Evolutionary conservation across 352 stramenopile species (phyloP).

Genomic region (Globisporangium middletonii): DNA sequence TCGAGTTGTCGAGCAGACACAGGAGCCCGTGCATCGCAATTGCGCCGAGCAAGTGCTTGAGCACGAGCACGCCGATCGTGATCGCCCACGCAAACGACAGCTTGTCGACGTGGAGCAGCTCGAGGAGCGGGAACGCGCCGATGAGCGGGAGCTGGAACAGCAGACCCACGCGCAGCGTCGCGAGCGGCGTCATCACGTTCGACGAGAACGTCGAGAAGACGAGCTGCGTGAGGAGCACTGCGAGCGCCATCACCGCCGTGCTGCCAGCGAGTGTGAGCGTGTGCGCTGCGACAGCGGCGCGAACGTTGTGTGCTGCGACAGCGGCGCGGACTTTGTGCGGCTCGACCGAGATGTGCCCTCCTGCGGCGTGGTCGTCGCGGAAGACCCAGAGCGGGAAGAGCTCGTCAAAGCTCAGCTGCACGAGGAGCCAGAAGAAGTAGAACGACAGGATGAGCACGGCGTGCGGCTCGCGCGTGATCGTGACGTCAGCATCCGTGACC

Average conservation of each 20-base stretch:
- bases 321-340: slow-evolving; percentile 27
- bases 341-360: slow-evolving; percentile 5
- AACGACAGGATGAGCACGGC: slow-evolving; percentile 61
- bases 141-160: slow-evolving; percentile 74
- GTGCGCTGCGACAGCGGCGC: slow-evolving; percentile 40
- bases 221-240: slow-evolving; percentile 48
- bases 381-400: slow-evolving; percentile 80
- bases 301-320: slow-evolving; percentile 18
- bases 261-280: slow-evolving; percentile 53
- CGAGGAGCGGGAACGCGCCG: slow-evolving; percentile 60
- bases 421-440: slow-evolving; percentile 64
- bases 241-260: slow-evolving; percentile 42
- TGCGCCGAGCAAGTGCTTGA: slow-evolving; percentile 57
- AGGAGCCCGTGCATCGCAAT: slow-evolving; percentile 64
- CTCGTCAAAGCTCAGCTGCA: slow-evolving; percentile 77
- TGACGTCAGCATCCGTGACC: slow-evolving; percentile 29
- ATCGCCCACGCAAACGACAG: slow-evolving; percentile 55
- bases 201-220: slow-evolving; percentile 44
- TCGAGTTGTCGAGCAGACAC: slow-evolving; percentile 73
- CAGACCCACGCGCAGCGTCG: slow-evolving; percentile 64
- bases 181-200: slow-evolving; percentile 71
- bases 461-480: slow-evolving; percentile 60
- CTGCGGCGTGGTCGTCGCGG: slow-evolving; percentile 30
- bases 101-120: slow-evolving; percentile 64
- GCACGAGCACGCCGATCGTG: slow-evolving; percentile 46